phyloP scores from a whole-genome alignment of 75 land plant species.

The Pinus tabuliformis region DNA sequence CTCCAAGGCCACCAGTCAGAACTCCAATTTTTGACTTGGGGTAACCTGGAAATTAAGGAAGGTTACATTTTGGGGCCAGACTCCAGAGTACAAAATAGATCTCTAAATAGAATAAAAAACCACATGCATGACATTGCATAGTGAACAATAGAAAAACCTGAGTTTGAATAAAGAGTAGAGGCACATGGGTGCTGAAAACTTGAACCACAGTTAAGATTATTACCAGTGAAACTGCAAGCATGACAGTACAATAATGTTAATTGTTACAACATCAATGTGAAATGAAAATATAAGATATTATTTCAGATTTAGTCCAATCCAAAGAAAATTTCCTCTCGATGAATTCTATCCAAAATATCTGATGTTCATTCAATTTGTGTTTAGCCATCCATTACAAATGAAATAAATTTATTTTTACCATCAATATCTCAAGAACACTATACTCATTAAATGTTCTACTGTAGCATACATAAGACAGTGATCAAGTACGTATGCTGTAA shows the following conservation, averaged over 20 bases:
- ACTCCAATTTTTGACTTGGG: conserved; percentile 28
- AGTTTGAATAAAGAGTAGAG: background rate
- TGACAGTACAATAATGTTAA: background rate
- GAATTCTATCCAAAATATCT: no score
- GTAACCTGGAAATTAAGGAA: conserved; percentile 6
- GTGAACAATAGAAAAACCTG: background rate
- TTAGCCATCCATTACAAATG: no score
- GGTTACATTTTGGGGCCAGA: background rate
- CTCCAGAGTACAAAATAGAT: background rate
- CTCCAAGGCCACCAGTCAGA: conserved; percentile 38
- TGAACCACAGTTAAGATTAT: conserved; percentile 38
- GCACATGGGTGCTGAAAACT: conserved; percentile 22
- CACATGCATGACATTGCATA: background rate
- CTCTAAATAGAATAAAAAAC: background rate
- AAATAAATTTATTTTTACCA: no score
- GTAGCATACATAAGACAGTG: no score
- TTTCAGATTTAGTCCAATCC: no score
- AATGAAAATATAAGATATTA: no score
- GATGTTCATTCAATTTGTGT: no score
- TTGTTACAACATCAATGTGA: background rate
- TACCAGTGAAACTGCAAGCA: conserved; percentile 49
- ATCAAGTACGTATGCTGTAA: no score
- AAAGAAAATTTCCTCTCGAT: no score
- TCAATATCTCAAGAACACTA: no score
- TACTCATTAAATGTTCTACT: no score